A percentile compares a stretch with the other conserved stretches of the same genome.
Evolutionary conservation across 768 basidiomycete genomes (phyloP).

Genomic region (Piloderma croceum): DNA sequence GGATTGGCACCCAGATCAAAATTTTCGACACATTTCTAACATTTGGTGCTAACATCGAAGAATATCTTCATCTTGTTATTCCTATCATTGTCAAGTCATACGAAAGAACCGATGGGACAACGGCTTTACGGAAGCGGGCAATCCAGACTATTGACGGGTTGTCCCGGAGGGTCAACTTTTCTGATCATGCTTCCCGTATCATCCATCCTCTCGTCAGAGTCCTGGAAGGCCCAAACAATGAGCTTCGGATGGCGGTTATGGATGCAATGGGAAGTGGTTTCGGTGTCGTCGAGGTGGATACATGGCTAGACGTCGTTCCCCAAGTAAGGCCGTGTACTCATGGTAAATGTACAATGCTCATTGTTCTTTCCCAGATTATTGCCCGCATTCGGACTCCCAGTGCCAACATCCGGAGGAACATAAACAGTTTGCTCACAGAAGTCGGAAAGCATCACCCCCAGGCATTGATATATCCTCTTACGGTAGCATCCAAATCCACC

Average conservation of each 20-base stretch:
- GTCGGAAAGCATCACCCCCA: slow-evolving; percentile 97
- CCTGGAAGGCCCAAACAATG: slow-evolving; percentile 65
- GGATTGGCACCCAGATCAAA: slow-evolving; percentile 74
- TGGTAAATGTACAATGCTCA: too few relatives aligned
- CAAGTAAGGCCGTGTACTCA: slow-evolving; percentile 56
- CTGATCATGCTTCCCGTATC: slow-evolving; percentile 94
- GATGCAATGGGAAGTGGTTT: slow-evolving; percentile 90
- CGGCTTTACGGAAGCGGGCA: slow-evolving; percentile 76
- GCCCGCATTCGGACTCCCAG: slow-evolving; percentile 96
- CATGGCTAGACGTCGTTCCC: slow-evolving; percentile 98
- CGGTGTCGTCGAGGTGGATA: slow-evolving; percentile 87
- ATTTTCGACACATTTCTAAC: slow-evolving; percentile 93
- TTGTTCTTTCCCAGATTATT: slow-evolving; percentile 63
- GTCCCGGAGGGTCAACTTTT: slow-evolving; percentile 91
- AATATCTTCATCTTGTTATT: slow-evolving; percentile 94
- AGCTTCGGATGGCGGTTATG: slow-evolving; percentile 81
- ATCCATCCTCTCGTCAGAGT: slow-evolving; percentile 93
- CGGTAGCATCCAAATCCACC: slow-evolving; percentile 95
- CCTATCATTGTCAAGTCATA: slow-evolving; percentile 91
- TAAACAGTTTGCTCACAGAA: slow-evolving; percentile 81
- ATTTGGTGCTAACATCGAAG: slow-evolving; percentile 94
- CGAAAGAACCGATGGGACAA: slow-evolving; percentile 72
- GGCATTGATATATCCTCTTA: slow-evolving; percentile 91
- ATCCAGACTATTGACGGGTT: slow-evolving; percentile 89
- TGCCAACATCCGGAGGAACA: slow-evolving; percentile 78